A percentile compares a stretch with the other conserved stretches of the same genome.
Evolutionary conservation across 2,329 filamentous ascomycete genomes (phyloP).

Genomic region (Colletotrichum sp.): DNA sequence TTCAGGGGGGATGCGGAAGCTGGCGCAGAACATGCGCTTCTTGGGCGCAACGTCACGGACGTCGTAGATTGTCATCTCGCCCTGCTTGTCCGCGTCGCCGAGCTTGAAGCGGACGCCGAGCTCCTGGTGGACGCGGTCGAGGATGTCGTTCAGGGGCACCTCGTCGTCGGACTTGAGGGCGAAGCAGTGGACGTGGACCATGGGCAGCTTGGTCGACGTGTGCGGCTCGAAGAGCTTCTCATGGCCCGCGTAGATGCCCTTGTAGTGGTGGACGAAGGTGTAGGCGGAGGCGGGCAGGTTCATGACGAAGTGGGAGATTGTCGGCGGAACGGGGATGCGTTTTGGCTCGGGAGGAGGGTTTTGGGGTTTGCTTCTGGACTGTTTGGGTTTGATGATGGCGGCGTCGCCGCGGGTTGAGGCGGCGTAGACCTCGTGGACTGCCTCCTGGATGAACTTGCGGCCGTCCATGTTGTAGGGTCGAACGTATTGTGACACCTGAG

Average conservation of each 20-base stretch:
- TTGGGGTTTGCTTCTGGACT: slow-evolving; percentile 40
- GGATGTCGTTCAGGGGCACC: slow-evolving; percentile 59
- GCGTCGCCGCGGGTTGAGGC: slow-evolving; percentile 57
- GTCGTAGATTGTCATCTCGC: slow-evolving; percentile 64
- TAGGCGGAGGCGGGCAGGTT: slow-evolving; percentile 92
- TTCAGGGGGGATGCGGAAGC: slow-evolving; percentile 81
- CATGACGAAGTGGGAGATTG: slow-evolving; percentile 96
- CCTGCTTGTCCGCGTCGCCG: slow-evolving; percentile 51
- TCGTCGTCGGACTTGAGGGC: slow-evolving; percentile 81
- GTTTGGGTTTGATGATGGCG: slow-evolving; percentile 56
- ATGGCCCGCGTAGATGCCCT: slow-evolving; percentile 78
- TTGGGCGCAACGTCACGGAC: slow-evolving; percentile 90
- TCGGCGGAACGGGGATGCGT: slow-evolving; percentile 66
- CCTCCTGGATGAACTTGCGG: slow-evolving; percentile 75
- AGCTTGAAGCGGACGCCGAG: slow-evolving; percentile 45
- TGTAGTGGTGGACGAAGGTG: slow-evolving; percentile 78
- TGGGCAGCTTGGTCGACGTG: slow-evolving; percentile 68
- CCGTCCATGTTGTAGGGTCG: slow-evolving; percentile 84
- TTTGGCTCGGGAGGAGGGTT: slow-evolving; percentile 39
- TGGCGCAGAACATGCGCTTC: slow-evolving; percentile 97
- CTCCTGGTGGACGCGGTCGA: slow-evolving; percentile 43
- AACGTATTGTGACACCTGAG: slow-evolving; percentile 70
- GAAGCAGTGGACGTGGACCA: slow-evolving; percentile 96
- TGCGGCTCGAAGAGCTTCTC: slow-evolving; percentile 69
- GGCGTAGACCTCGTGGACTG: slow-evolving; percentile 65